Conservation (phyloP, 768 basidiomycete species). For the Leccinum longicurvipes region DNA sequence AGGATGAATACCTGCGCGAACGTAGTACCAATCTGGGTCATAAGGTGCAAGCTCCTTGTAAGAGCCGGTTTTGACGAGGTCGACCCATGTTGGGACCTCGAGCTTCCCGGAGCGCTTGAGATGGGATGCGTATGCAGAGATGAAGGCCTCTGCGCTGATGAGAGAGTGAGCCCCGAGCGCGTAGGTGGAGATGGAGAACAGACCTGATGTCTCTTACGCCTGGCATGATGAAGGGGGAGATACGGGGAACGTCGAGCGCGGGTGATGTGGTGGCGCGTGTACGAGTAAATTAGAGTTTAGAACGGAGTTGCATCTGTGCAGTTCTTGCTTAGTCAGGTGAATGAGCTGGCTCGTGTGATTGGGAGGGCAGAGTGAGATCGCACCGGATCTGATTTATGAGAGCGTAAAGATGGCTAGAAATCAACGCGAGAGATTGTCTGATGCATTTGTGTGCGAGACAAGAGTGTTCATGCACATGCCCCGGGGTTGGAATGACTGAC, state of each 20-base stretch:
- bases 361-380: too few relatives aligned
- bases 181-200: slow-evolving; percentile 3
- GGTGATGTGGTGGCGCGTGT: slow-evolving; percentile 45
- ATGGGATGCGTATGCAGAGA: slow-evolving; percentile 90
- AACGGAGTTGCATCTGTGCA: slow-evolving; percentile 39
- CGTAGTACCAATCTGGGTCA: slow-evolving; percentile 99
- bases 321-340: slow-evolving; percentile 19
- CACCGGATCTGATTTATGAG: too few relatives aligned
- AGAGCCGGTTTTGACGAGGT: slow-evolving; percentile 96
- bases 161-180: slow-evolving; percentile 12
- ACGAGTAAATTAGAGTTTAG: slow-evolving; percentile 33
- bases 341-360: too few relatives aligned
- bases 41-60: slow-evolving; percentile 99
- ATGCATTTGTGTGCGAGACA: too few relatives aligned
- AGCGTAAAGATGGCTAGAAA: too few relatives aligned
- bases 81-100: slow-evolving; percentile 98
- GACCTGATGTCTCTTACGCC: slow-evolving; percentile 82
- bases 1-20: too few relatives aligned
- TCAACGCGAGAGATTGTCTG: too few relatives aligned
- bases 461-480: too few relatives aligned
- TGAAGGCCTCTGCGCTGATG: slow-evolving; percentile 87
- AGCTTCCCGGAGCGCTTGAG: slow-evolving; percentile 98
- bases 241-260: slow-evolving; percentile 44
- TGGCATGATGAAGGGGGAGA: slow-evolving; percentile 59
- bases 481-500: too few relatives aligned